phyloP scores from a whole-genome alignment of 495 filamentous ascomycete species.

The Daldinia bambusicola region DNA sequence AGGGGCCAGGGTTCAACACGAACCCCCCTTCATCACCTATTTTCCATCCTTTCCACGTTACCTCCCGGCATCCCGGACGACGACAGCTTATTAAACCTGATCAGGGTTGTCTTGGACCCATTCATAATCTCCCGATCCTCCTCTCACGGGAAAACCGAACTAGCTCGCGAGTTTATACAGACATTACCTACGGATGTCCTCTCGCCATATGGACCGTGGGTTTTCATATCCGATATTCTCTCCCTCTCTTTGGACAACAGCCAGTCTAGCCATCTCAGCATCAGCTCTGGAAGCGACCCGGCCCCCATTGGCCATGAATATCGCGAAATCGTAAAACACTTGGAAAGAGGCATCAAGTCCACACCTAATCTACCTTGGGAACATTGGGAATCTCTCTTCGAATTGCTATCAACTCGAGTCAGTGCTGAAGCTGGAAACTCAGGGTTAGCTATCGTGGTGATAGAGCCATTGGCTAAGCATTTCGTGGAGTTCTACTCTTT shows the following conservation, averaged over 20 bases:
- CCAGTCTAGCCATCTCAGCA: conserved; percentile 49
- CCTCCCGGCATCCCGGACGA: conserved; percentile 57
- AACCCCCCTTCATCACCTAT: conserved; percentile 61
- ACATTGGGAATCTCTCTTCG: conserved; percentile 71
- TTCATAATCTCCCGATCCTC: conserved; percentile 49
- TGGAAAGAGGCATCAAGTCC: conserved; percentile 69
- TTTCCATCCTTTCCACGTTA: conserved; percentile 57
- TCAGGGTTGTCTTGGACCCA: conserved; percentile 55
- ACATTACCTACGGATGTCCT: conserved; percentile 51
- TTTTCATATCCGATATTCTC: conserved; percentile 51
- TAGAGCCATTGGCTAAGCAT: conserved; percentile 75
- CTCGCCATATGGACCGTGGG: conserved; percentile 56
- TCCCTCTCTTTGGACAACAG: conserved; percentile 45
- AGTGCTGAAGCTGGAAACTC: conserved; percentile 73
- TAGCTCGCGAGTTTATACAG: conserved; percentile 55
- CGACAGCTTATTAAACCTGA: conserved; percentile 54
- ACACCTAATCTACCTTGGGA: conserved; percentile 55
- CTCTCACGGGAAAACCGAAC: conserved; percentile 52
- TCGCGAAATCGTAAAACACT: conserved; percentile 72
- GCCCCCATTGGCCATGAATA: conserved; percentile 66
- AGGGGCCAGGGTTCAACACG: conserved; percentile 53
- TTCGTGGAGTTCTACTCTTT: conserved; percentile 46
- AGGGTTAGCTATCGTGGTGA: conserved; percentile 66
- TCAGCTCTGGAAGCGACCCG: conserved; percentile 47
- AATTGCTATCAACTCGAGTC: conserved; percentile 65